Base-by-base conservation (phyloP, 148 eudicot species). In the Camellia lanceoleosa region DNA sequence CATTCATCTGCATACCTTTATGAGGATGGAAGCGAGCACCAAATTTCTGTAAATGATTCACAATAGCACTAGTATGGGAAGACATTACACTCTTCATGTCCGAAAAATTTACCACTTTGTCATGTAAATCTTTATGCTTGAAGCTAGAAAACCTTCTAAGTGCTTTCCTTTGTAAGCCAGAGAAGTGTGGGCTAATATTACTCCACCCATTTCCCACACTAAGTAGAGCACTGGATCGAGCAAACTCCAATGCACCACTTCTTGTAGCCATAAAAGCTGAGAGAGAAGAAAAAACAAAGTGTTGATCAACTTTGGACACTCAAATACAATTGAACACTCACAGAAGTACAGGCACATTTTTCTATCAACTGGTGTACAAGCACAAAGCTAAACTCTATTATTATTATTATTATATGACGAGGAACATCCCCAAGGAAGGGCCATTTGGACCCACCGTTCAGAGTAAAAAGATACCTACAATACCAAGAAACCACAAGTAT, bases 231-330 rank as follows among this genome's bases (percentile, higher is more conserved):
- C 82, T 86, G 58, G 92, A 89, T 73, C 79, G 86, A 67, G 89
- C 80, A 46, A 86, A 63, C 68, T 83, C 92, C 83, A 87, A 70
- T 78, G 88, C 87, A 82, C 85, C 78, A 80, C 79, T 84, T 74
- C 80, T 83, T 71, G 93, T 80, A 54, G 86, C 90, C 81, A 80
- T 67, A 66, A 91, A 78, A 81, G 85, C 96, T 89, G 87, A 38
- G 42, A 49, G 43, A 72, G 68, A 47, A 20, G 71, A 47, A 11
- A 60, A 83, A 15, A 68, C 18, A 74, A 9, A 75, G 6, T n/a
- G 41, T 0, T 62, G 43, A 72, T 16, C 66, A 46, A 78, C 20
- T 72, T 47, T 70, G n/a, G 74, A 71, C 73, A 64, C 23, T 18
- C 18, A 71, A 64, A 55, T 38, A 41, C 3, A 42, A 43, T 55